Conservation (phyloP, 345 rosid species). For the Brassica rapa region DNA sequence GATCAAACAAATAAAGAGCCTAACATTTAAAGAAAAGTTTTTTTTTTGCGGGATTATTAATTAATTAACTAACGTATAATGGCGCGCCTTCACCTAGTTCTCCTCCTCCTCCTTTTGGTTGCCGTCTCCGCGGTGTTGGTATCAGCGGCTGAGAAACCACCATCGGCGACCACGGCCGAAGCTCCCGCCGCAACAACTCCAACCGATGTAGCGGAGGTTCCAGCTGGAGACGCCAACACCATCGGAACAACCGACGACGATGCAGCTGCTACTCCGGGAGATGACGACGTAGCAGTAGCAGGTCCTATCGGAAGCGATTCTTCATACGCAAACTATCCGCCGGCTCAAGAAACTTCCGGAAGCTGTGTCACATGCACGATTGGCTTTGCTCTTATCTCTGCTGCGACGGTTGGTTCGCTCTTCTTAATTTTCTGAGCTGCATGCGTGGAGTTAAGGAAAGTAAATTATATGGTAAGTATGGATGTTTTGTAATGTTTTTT, state of each 20-base stretch:
- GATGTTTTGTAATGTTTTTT: neutral
- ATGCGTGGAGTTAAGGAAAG: neutral
- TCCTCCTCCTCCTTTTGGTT: slow-evolving; percentile 41
- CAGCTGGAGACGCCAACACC: slow-evolving; percentile 13
- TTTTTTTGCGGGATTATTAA: neutral
- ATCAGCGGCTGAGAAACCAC: slow-evolving; percentile 34
- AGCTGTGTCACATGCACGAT: slow-evolving; percentile 10
- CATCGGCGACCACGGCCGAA: slow-evolving; percentile 4
- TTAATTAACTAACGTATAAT: slow-evolving; percentile 21
- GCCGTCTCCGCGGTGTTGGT: slow-evolving; percentile 36
- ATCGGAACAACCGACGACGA: slow-evolving; percentile 23
- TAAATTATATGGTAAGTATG: neutral
- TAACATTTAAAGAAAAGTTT: neutral
- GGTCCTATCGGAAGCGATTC: slow-evolving; percentile 45
- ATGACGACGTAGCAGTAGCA: slow-evolving; percentile 41
- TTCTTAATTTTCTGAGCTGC: slow-evolving; percentile 39
- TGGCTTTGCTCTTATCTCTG: slow-evolving; percentile 12
- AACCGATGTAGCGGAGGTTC: neutral
- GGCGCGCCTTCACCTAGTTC: slow-evolving; percentile 43
- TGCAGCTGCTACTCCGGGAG: slow-evolving; percentile 22
- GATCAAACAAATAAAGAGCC: neutral
- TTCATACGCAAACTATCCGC: neutral
- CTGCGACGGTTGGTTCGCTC: slow-evolving; percentile 39
- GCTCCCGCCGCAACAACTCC: slow-evolving; percentile 14
- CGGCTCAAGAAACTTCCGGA: slow-evolving; percentile 18